Conservation (phyloP, 331 rosid genomes). For the Rosa hybrid region DNA sequence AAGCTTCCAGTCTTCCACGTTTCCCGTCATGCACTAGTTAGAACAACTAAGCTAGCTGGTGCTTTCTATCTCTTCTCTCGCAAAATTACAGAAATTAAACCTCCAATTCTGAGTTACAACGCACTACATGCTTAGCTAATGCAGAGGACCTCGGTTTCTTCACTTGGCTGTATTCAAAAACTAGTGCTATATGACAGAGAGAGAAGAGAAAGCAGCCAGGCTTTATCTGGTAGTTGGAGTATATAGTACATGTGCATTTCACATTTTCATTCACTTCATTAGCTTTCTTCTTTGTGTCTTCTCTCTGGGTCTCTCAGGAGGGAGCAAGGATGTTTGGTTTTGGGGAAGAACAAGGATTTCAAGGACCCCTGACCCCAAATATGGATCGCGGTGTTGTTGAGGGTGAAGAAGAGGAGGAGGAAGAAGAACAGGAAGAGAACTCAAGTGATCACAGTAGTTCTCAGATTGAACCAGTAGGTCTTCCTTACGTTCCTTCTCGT, state of each 20-base stretch:
- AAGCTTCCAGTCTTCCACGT: constrained; percentile 13
- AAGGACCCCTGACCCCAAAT: not conserved
- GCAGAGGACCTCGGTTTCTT: constrained; percentile 11
- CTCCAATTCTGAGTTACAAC: constrained; percentile 6
- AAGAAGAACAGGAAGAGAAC: not conserved
- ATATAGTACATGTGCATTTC: constrained; percentile 7
- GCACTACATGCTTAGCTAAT: not conserved
- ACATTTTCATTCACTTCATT: not conserved
- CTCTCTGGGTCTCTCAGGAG: not conserved
- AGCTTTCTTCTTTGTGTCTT: not conserved
- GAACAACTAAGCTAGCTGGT: not conserved
- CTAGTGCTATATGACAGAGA: not conserved
- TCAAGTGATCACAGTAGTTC: not conserved
- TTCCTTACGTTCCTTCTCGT: not conserved
- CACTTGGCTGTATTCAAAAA: not conserved
- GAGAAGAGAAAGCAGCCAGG: not conserved
- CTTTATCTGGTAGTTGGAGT: not conserved
- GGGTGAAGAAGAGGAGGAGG: constrained; percentile 8
- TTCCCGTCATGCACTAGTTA: constrained; percentile 19
- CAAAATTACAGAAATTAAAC: not conserved
- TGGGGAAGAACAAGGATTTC: constrained; percentile 7
- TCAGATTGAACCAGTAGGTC: not conserved
- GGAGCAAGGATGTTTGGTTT: constrained; percentile 7
- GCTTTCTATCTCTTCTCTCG: not conserved
- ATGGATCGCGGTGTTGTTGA: constrained; percentile 1